Evolutionary conservation across 2,329 filamentous ascomycete genomes (phyloP), one percentile per base, ranked within the genome.

Genomic region (Acrocalymma vagum): DNA sequence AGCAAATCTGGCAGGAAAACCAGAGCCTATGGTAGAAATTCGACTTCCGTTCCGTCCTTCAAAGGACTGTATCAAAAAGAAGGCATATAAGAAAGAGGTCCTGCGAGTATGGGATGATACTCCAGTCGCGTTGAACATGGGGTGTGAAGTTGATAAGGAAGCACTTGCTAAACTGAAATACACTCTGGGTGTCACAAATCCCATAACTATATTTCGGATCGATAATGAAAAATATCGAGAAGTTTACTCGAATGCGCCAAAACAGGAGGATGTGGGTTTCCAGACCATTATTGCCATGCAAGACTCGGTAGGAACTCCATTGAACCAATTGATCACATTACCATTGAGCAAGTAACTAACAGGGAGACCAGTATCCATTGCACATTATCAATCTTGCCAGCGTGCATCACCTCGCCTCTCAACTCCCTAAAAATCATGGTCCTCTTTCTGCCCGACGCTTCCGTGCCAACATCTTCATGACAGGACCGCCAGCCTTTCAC

Each of bases 391-490:
- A 80, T 53, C 62, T 88, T n/a, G 75, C 77, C 31, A 86, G 82
- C 54, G 73, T 88, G 16, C 77, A 78, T 29, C 77, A 82, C 29
- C 74, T 87, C 18, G 80, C 83, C 44, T 65, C 72, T 2, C 71
- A 79, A 32, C 74, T 87, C 6, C 73, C 76, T 2, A 76, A 76
- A 51, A 76, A 78, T 32, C 69, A 65, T 76, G 72, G 74, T 21
- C 68, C 75, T 17, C 73, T 90, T 0, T 81, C 85, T 39, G 78
- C 80, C 4, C 69, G 78, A 10, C 78, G 85, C 10, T 90, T 88
- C 67, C 78, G 86, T 16, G 79, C 86, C 14, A 90, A 90, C 54
- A 81, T 90, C 17, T 83, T 88, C 50, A 67, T 87, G 30, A 79
- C 81, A 6, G 84, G 85, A 5, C 74, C 78, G 0, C 70, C 78